These are phyloP conservation scores for Zygnema circumcarinatum DNA, from an alignment of 139 green algal species.

Conservation along the genomic window DNA sequence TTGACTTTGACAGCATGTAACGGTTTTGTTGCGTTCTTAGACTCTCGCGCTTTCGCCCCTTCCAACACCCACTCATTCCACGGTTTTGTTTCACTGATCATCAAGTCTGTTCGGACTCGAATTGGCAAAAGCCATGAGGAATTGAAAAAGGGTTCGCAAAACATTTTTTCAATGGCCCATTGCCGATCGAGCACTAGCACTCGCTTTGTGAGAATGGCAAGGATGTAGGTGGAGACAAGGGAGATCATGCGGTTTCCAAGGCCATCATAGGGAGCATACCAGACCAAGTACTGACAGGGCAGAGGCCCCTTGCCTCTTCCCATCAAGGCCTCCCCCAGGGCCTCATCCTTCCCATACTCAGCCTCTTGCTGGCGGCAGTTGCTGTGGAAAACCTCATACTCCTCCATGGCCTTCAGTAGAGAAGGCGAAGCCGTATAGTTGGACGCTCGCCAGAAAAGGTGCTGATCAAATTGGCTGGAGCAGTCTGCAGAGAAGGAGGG, in stretches of 20 bases:
- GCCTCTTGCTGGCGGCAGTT: not conserved
- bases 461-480: not conserved
- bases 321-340: not conserved
- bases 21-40: not conserved
- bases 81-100: not conserved
- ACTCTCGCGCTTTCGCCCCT: not conserved
- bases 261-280: not conserved
- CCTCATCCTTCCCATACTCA: not conserved
- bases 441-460: not conserved
- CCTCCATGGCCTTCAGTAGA: not conserved
- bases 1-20: not conserved
- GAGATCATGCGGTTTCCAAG: conserved; percentile 12
- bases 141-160: conserved; percentile 13
- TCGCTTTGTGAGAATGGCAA: conserved; percentile 20
- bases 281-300: conserved; percentile 19
- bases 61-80: not conserved
- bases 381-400: conserved; percentile 2
- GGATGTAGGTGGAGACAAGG: conserved; percentile 17
- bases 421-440: not conserved
- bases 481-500: no score
- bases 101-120: not conserved
- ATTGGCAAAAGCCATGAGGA: conserved; percentile 23
- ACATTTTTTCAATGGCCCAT: not conserved
- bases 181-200: conserved; percentile 3
- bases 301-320: not conserved